Conservation (phyloP, 1,284 basidiomycete species). For the Malassezia slooffiae region DNA sequence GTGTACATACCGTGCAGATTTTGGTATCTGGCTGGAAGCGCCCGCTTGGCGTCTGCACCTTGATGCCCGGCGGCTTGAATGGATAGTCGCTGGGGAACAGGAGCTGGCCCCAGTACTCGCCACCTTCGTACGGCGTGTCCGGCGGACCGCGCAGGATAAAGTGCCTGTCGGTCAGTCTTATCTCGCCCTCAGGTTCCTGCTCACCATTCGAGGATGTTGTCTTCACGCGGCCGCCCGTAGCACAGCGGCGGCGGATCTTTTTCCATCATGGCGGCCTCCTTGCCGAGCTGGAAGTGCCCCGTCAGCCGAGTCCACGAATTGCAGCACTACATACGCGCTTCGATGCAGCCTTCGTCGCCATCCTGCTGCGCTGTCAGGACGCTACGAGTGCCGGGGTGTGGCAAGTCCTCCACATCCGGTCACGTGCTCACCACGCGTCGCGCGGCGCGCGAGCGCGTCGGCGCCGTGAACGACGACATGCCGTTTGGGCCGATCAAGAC, state of each 20-base stretch:
- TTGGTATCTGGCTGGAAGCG: constrained; percentile 84
- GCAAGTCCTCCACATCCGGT: not conserved
- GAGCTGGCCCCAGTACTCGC: constrained; percentile 68
- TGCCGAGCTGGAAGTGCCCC: constrained; percentile 63
- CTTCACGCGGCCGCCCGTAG: constrained; percentile 85
- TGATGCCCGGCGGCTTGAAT: constrained; percentile 65
- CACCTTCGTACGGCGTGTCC: constrained; percentile 79
- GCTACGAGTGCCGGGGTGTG: not conserved
- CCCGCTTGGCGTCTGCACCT: constrained; percentile 90
- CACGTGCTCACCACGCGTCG: constrained; percentile 12
- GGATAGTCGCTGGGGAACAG: constrained; percentile 61
- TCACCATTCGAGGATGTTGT: constrained; percentile 63
- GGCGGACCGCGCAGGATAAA: constrained; percentile 65
- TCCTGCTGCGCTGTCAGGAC: no score
- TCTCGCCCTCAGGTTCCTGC: constrained; percentile 47
- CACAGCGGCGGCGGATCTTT: constrained; percentile 84
- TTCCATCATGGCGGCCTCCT: constrained; percentile 88
- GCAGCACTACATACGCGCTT: constrained; percentile 17
- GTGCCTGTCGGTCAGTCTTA: constrained; percentile 49
- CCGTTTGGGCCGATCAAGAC: constrained; percentile 12
- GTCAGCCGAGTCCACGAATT: not conserved
- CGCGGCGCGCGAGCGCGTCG: constrained; percentile 2
- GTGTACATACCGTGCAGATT: constrained; percentile 52
- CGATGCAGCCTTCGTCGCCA: constrained; percentile 21
- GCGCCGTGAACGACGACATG: constrained; percentile 3